These are phyloP conservation scores for Malassezia pachydermatis DNA, from an alignment of 1,284 basidiomycete species.

Conservation along the genomic window DNA sequence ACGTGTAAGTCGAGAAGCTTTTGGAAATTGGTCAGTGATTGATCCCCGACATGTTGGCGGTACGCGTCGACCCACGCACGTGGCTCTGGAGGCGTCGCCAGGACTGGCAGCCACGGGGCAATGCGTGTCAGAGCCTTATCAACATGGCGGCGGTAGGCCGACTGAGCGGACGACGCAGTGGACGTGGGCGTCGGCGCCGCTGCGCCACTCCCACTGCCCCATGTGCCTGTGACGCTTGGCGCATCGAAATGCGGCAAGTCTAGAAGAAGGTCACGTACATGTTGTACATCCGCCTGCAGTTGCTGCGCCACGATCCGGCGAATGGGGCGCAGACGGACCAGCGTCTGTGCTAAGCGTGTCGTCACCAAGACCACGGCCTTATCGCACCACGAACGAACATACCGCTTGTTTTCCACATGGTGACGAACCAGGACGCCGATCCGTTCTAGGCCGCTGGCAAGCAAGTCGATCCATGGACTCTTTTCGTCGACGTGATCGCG, in stretches of 20 bases:
- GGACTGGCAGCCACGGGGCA: constrained; percentile 26
- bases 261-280: constrained; percentile 26
- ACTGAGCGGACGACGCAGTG: constrained; percentile 21
- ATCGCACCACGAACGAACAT: constrained; percentile 43
- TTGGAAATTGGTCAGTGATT: constrained; percentile 54
- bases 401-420: constrained; percentile 44
- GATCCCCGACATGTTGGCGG: constrained; percentile 29
- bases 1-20: constrained; percentile 87
- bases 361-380: constrained; percentile 30
- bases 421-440: constrained; percentile 41
- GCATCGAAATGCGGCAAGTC: constrained; percentile 34
- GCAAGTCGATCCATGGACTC: constrained; percentile 34
- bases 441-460: constrained; percentile 35
- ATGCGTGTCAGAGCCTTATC: constrained; percentile 25
- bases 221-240: constrained; percentile 2
- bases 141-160: constrained; percentile 34
- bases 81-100: constrained; percentile 20
- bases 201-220: background rate
- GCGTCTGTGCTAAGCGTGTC: constrained; percentile 24
- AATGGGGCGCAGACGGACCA: constrained; percentile 37
- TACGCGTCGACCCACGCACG: constrained; percentile 29
- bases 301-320: constrained; percentile 27
- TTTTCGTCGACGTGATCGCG: constrained; percentile 19
- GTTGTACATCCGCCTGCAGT: constrained; percentile 27
- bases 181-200: constrained; percentile 20